phyloP scores from a whole-genome alignment of 2,329 filamentous ascomycete species.

The Zymoseptoria brevis region DNA sequence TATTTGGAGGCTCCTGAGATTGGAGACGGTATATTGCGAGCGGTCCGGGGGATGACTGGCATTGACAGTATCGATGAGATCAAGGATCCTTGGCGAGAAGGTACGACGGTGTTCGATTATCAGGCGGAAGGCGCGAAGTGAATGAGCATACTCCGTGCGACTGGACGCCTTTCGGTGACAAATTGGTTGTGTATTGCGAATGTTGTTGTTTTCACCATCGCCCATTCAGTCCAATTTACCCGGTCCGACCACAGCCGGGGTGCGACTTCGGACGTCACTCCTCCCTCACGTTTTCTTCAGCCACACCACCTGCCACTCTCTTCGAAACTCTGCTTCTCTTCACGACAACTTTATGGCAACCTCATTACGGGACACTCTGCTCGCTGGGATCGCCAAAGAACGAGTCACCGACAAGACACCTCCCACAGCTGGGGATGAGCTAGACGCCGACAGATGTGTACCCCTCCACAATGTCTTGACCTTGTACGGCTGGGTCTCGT shows the following conservation, averaged over 20 bases:
- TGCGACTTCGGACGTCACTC: background rate
- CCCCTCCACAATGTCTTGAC: conserved; percentile 28
- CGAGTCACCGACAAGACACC: conserved; percentile 22
- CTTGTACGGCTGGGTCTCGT: conserved; percentile 30
- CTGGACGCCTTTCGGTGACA: no score
- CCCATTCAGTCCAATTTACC: no score
- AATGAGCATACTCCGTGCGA: background rate
- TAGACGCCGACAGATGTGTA: conserved; percentile 27
- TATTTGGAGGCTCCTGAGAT: conserved; percentile 7
- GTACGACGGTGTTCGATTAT: conserved; percentile 10
- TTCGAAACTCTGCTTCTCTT: background rate
- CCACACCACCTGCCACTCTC: background rate
- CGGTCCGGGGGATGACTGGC: conserved; percentile 8
- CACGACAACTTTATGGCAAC: background rate
- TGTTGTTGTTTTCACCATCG: no score
- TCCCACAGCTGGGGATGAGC: conserved; percentile 14
- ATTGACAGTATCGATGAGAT: conserved; percentile 6
- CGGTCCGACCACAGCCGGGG: background rate
- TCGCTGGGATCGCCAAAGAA: conserved; percentile 26
- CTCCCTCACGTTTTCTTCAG: background rate
- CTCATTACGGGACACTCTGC: conserved; percentile 13
- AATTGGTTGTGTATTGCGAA: no score
- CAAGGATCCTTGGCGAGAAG: conserved; percentile 8
- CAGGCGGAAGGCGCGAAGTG: conserved; percentile 2
- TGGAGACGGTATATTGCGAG: conserved; percentile 5